Conservation (phyloP, 2,329 filamentous ascomycete genomes). For the Penicillium sp. region DNA sequence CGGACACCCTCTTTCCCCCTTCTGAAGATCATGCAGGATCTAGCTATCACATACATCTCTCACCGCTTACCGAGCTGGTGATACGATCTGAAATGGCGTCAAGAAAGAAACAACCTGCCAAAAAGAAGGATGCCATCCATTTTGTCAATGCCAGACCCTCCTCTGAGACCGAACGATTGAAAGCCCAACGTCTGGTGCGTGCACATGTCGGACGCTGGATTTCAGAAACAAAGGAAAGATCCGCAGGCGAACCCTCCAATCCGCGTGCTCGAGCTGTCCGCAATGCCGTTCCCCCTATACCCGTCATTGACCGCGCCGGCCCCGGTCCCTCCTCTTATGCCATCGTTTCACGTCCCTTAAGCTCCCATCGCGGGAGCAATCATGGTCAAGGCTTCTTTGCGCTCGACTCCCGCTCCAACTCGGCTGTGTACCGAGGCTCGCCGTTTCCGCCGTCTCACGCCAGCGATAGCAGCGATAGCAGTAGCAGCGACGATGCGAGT, state of each 20-base stretch:
- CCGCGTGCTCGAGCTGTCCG: neutral
- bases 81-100: constrained; percentile 18
- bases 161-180: constrained; percentile 23
- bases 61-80: neutral
- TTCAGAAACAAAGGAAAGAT: constrained; percentile 28
- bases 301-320: neutral
- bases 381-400: neutral
- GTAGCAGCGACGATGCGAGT: constrained; percentile 7
- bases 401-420: neutral
- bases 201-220: constrained; percentile 32
- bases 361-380: neutral
- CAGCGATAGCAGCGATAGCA: constrained; percentile 18
- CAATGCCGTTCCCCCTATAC: neutral
- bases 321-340: constrained; percentile 2
- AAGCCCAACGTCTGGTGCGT: constrained; percentile 26
- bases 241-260: constrained; percentile 6
- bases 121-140: constrained; percentile 23
- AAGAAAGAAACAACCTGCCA: constrained; percentile 14
- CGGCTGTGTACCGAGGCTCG: constrained; percentile 1
- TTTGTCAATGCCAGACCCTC: constrained; percentile 30
- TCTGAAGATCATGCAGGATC: neutral
- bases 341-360: constrained; percentile 5
- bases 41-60: neutral
- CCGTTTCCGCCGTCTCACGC: constrained; percentile 8
- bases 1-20: neutral